phyloP scores from a whole-genome alignment of 1,284 basidiomycete genomes.

The Ceratobasidium papillatum region DNA sequence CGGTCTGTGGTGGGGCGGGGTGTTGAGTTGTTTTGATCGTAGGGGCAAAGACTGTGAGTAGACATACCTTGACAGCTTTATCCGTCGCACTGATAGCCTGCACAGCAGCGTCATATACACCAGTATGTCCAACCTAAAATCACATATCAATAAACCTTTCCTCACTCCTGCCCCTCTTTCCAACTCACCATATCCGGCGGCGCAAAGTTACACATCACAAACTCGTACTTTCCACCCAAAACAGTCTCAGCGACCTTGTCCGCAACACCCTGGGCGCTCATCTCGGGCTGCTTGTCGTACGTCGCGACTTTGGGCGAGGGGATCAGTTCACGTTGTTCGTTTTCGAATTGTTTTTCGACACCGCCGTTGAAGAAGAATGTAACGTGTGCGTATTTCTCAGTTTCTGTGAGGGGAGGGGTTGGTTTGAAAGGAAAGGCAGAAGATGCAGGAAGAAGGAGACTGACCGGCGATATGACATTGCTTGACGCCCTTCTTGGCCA shows the following conservation, averaged over 20 bases:
- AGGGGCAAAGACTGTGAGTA: background rate
- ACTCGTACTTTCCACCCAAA: slow-evolving; percentile 72
- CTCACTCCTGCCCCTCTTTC: background rate
- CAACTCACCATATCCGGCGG: slow-evolving; percentile 87
- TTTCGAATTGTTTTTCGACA: slow-evolving; percentile 86
- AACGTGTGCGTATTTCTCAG: slow-evolving; percentile 94
- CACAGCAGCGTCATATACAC: slow-evolving; percentile 87
- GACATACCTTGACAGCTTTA: slow-evolving; percentile 69
- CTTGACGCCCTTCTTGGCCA: slow-evolving; percentile 77
- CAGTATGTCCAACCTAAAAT: slow-evolving; percentile 83
- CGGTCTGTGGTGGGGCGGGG: slow-evolving; percentile 54
- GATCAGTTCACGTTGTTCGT: slow-evolving; percentile 87
- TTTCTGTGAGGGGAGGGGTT: slow-evolving; percentile 60
- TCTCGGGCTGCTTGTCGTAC: slow-evolving; percentile 86
- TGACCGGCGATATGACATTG: slow-evolving; percentile 86
- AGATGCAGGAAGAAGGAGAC: slow-evolving; percentile 41
- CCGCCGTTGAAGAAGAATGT: slow-evolving; percentile 98
- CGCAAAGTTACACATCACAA: slow-evolving; percentile 96
- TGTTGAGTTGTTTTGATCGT: background rate
- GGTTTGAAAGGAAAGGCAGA: background rate
- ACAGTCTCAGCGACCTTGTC: slow-evolving; percentile 90
- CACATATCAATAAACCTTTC: background rate
- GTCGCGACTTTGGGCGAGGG: slow-evolving; percentile 82
- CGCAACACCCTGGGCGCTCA: slow-evolving; percentile 86
- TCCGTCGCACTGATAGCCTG: slow-evolving; percentile 85